phyloP scores from a whole-genome alignment of 306 rosid genomes.

The Pterocarpus santalinus region DNA sequence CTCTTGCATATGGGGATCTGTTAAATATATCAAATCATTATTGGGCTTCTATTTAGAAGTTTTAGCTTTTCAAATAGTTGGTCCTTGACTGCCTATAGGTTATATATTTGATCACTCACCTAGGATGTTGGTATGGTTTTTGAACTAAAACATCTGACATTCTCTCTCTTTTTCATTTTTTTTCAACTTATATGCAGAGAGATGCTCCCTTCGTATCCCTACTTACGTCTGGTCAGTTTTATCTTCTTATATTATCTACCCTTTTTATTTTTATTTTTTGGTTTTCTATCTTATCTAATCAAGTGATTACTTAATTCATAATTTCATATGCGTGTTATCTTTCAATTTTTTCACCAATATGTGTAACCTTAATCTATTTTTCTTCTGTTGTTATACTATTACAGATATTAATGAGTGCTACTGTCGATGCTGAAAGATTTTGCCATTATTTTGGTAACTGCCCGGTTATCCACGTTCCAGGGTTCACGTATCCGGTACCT shows the following conservation, averaged over 20 bases:
- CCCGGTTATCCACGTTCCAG: slow-evolving; percentile 87
- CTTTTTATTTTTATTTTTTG: slow-evolving; percentile 22
- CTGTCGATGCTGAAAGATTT: slow-evolving; percentile 83
- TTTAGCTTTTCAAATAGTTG: too few species aligned
- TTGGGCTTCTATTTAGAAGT: too few species aligned
- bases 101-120: too few species aligned
- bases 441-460: slow-evolving; percentile 94
- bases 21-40: too few species aligned
- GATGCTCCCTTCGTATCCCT: slow-evolving; percentile 78
- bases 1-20: too few species aligned
- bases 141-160: slow-evolving; percentile 28
- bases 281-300: slow-evolving; percentile 25
- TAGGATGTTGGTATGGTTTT: slow-evolving; percentile 41
- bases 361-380: background rate
- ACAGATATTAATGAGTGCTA: slow-evolving; percentile 98
- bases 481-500: slow-evolving; percentile 91
- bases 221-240: slow-evolving; percentile 83
- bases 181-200: slow-evolving; percentile 73
- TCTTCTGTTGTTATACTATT: slow-evolving; percentile 29
- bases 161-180: background rate
- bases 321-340: slow-evolving; percentile 19
- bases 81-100: too few species aligned
- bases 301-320: background rate
- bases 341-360: slow-evolving; percentile 24
- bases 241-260: background rate